A percentile compares a stretch with the other conserved stretches of the same genome.
Evolutionary conservation across 192 early-diverging fungal species (phyloP).

Genomic region (Coemansia erecta): DNA sequence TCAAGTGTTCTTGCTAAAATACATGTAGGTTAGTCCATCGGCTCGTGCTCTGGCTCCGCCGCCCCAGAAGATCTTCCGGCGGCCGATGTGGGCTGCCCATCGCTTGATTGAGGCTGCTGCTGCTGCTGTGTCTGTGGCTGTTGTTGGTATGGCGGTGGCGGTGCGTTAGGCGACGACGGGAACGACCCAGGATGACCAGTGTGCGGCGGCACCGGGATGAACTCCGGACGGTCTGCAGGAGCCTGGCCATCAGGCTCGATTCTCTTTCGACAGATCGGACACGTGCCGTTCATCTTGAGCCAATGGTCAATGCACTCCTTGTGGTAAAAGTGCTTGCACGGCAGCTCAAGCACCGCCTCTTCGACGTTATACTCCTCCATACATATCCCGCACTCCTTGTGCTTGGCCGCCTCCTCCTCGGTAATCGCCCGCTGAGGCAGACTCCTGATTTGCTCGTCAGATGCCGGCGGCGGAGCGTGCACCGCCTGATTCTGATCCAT

Average conservation of each 20-base stretch:
- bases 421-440: constrained; percentile 60
- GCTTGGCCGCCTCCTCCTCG: constrained; percentile 57
- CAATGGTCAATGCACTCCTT: constrained; percentile 85
- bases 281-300: constrained; percentile 92
- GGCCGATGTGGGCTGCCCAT: background rate
- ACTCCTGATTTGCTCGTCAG: constrained; percentile 68
- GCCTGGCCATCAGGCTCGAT: constrained; percentile 27
- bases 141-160: background rate
- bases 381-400: constrained; percentile 82
- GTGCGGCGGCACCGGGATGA: constrained; percentile 20
- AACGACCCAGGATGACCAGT: constrained; percentile 48
- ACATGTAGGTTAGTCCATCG: background rate
- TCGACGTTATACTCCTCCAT: constrained; percentile 79
- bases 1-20: background rate
- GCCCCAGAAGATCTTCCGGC: background rate
- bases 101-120: background rate
- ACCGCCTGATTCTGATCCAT: constrained; percentile 70
- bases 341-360: constrained; percentile 67
- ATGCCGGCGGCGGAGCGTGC: constrained; percentile 70
- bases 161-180: constrained; percentile 24
- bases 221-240: background rate
- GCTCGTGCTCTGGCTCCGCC: constrained; percentile 8
- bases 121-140: constrained; percentile 1
- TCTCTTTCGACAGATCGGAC: constrained; percentile 75
- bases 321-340: constrained; percentile 90